phyloP scores from a whole-genome alignment of 2,329 filamentous ascomycete species.

The Aspergillus oerlinghausenensis region DNA sequence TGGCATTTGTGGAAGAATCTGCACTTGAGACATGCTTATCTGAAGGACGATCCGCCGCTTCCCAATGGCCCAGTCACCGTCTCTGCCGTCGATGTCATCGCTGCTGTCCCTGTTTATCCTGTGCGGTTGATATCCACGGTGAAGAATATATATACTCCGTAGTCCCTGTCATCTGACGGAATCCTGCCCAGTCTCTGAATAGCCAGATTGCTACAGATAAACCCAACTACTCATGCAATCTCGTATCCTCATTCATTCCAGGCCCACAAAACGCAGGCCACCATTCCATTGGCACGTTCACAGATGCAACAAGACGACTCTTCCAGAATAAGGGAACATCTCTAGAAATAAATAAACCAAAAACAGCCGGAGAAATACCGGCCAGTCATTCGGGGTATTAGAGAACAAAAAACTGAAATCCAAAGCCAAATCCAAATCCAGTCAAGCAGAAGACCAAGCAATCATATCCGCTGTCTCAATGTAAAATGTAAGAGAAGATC shows the following conservation, averaged over 20 bases:
- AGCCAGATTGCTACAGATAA: too few relatives aligned
- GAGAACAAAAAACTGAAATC: conserved; percentile 3
- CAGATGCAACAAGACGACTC: neutral
- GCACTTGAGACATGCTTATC: neutral
- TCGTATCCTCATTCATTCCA: too few relatives aligned
- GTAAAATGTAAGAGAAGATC: neutral
- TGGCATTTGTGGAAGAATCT: neutral
- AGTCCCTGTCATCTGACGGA: too few relatives aligned
- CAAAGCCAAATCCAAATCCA: conserved; percentile 2
- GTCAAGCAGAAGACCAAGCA: conserved; percentile 1
- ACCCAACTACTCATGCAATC: too few relatives aligned
- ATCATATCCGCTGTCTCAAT: neutral
- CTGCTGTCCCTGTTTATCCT: too few relatives aligned
- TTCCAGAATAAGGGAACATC: neutral
- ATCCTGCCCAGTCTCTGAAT: too few relatives aligned
- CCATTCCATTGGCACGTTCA: neutral
- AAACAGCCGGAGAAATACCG: conserved; percentile 4
- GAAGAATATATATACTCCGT: too few relatives aligned
- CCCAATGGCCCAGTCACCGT: too few relatives aligned
- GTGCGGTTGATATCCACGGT: too few relatives aligned
- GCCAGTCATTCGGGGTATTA: conserved; percentile 15
- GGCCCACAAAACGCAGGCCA: neutral
- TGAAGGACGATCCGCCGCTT: neutral
- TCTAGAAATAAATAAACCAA: neutral
- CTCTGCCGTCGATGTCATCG: too few relatives aligned